phyloP scores from a whole-genome alignment of 2,329 filamentous ascomycete species.

The Cadophora sp. region DNA sequence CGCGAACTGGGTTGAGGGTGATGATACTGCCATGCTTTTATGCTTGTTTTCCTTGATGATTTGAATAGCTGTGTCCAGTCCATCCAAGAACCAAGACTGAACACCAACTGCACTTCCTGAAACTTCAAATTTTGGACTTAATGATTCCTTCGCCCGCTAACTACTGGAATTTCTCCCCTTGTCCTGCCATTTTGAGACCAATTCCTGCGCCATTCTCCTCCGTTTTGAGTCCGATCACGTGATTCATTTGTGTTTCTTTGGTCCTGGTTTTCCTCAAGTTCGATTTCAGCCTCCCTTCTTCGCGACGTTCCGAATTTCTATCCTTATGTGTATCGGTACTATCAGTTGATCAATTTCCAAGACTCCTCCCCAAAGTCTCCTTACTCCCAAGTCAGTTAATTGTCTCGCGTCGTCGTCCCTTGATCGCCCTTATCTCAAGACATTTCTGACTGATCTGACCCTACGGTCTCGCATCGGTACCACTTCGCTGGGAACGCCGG shows the following conservation, averaged over 20 bases:
- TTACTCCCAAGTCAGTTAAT: not conserved
- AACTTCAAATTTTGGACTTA: too few species aligned
- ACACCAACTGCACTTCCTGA: too few species aligned
- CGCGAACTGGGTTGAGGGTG: not conserved
- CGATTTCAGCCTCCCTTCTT: not conserved
- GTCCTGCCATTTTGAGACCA: too few species aligned
- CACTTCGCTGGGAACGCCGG: constrained; percentile 6
- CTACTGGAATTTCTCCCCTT: too few species aligned
- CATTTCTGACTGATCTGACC: constrained; percentile 1
- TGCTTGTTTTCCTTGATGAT: not conserved
- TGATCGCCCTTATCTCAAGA: not conserved
- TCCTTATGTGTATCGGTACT: too few species aligned
- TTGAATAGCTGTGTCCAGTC: not conserved
- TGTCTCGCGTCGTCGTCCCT: not conserved
- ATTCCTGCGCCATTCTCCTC: too few species aligned
- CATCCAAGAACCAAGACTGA: not conserved
- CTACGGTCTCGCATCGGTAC: constrained; percentile 4
- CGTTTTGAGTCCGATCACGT: not conserved
- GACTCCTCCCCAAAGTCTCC: too few species aligned
- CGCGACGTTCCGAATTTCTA: too few species aligned
- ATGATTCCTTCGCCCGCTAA: too few species aligned
- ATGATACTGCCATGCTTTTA: not conserved
- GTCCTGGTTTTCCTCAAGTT: not conserved
- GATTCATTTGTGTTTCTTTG: not conserved
- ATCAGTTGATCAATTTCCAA: too few species aligned